Percentiles rank a stretch among this genome's conserved stretches.
Evolutionary conservation across 2,329 filamentous ascomycete species (phyloP).

Genomic region (Teratosphaeria viscida): DNA sequence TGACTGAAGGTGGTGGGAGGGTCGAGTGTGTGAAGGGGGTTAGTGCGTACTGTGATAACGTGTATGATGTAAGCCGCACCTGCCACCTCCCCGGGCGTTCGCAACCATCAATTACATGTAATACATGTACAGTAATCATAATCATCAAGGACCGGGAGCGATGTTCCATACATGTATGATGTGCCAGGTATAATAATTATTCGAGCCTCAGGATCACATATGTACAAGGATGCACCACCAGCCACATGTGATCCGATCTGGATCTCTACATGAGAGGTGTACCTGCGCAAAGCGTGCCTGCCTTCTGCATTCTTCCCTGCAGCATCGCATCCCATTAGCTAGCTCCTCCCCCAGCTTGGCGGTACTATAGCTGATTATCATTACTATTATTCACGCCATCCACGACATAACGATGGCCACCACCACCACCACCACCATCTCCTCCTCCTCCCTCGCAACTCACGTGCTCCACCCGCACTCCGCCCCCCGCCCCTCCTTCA

Average conservation of each 20-base stretch:
- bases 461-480: constrained; percentile 24
- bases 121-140: background rate
- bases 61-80: background rate
- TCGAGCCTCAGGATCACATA: background rate
- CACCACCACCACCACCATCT: constrained; percentile 17
- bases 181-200: too few species aligned
- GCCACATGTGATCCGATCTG: too few species aligned
- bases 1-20: background rate
- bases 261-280: too few species aligned
- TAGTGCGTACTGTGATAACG: background rate
- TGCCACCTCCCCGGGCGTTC: background rate
- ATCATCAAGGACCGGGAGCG: background rate
- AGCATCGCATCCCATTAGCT: background rate
- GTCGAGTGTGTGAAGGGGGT: background rate
- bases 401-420: background rate
- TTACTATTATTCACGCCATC: background rate
- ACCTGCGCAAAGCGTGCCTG: background rate
- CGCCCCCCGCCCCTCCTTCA: constrained; percentile 19
- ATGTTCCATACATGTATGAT: too few species aligned
- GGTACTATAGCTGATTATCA: background rate
- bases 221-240: background rate
- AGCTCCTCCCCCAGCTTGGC: background rate
- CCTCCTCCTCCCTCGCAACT: constrained; percentile 13
- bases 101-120: too few species aligned
- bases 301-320: background rate